Base-by-base conservation (phyloP, 495 filamentous ascomycete genomes). In the Neurospora sp. region DNA sequence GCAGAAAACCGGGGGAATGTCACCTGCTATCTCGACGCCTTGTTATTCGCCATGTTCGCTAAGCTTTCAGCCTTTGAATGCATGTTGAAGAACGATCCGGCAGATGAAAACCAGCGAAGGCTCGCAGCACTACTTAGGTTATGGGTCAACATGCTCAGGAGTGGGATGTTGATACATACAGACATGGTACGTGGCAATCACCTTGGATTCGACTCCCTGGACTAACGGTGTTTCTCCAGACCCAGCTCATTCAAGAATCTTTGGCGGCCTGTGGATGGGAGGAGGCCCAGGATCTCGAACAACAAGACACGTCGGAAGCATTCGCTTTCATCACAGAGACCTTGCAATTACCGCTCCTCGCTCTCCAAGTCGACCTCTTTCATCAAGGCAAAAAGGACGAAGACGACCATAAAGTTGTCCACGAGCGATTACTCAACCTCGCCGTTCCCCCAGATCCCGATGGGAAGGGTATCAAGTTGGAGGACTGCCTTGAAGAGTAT, bases 11-110 rank as follows among this genome's bases (percentile, higher is more conserved):
- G 95, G 61, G 86, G 90, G 20, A 89, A 87, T 22, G 93, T 96
- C 27, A 97, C 96, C 41, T 99, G 96, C 81, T 99, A 94, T 76
- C 84, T 97, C 1, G 96, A 98, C 78, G 86, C 94, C 1, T 82
- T 98, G n/a, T 88, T 99, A 2, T 98, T 97, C 77, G 92, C 96
- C 72, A 97, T 99, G 95, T 99, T 99, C 79, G 91, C 93, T 10
- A 89, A 92, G 71, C 83, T 97, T 37, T 90, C 91, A 68, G 93
- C 92, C 76, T 99, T 97, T 79, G 96, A 99, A 78, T 92, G 91
- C 37, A 96, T 98, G 82, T 82, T 98, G 68, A 85, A 84, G 73
- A 80, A 81, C 39, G 76, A 84, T n/a, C 76, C 74, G 22, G 90
- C 90, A 78, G 91, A 92, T 69, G 89, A 93, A 74, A 84, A 90